These are phyloP conservation scores for Cotoneaster glaucophyllus DNA, from an alignment of 306 rosid species.

Conservation along the genomic window DNA sequence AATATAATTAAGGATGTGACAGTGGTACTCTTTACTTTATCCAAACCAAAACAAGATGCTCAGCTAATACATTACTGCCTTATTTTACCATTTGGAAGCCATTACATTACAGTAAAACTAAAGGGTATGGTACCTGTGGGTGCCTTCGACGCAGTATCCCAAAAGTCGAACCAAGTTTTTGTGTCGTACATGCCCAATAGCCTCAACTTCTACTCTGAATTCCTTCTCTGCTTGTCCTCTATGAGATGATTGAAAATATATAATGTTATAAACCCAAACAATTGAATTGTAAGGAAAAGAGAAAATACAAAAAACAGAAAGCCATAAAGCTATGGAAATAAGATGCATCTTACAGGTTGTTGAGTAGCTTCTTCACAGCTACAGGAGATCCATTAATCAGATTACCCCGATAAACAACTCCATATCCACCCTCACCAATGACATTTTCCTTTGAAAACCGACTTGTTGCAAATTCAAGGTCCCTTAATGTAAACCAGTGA, in stretches of 20 bases:
- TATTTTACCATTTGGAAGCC: neutral
- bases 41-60: neutral
- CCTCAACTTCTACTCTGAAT: conserved; percentile 95
- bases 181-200: conserved; percentile 91
- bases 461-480: conserved; percentile 82
- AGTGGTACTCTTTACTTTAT: neutral
- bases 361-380: conserved; percentile 88
- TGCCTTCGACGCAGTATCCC: conserved; percentile 93
- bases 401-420: conserved; percentile 75
- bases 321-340: conserved; percentile 1
- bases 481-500: conserved; percentile 93
- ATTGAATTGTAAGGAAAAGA: neutral
- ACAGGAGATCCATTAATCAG: conserved; percentile 77
- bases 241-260: conserved; percentile 21
- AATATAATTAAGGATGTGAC: neutral
- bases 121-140: conserved; percentile 54
- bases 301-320: neutral
- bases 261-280: neutral
- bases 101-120: neutral
- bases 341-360: conserved; percentile 64
- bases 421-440: conserved; percentile 97
- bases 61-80: neutral
- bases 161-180: conserved; percentile 87
- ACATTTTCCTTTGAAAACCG: conserved; percentile 73
- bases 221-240: conserved; percentile 97